These are phyloP conservation scores for Pisolithus marmoratus DNA, from an alignment of 768 basidiomycete genomes.

Conservation along the genomic window DNA sequence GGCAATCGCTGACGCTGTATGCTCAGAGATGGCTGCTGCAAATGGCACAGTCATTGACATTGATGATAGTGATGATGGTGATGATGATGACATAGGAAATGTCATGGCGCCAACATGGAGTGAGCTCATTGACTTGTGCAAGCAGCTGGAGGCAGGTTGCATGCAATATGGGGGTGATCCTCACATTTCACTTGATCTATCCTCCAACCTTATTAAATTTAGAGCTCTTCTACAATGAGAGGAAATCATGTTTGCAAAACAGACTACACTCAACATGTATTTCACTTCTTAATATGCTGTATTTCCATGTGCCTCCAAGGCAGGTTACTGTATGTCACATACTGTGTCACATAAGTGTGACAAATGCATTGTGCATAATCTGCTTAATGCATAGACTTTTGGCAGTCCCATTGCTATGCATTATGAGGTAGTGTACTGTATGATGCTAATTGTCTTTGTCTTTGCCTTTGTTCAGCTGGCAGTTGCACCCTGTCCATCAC, in stretches of 20 bases:
- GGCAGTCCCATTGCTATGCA: neutral
- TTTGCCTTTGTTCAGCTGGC: no score
- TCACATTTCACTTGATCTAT: neutral
- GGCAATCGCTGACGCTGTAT: neutral
- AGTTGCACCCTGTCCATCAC: no score
- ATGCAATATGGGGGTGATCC: conserved; percentile 1
- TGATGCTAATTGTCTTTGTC: no score
- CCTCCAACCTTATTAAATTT: neutral
- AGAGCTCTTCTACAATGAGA: neutral
- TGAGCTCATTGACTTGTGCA: conserved; percentile 1
- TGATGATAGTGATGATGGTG: neutral
- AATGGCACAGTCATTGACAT: conserved; percentile 1
- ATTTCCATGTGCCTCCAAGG: neutral
- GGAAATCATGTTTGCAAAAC: neutral
- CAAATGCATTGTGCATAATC: neutral
- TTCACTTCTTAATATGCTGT: neutral
- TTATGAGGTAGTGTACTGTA: neutral
- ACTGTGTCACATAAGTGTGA: neutral
- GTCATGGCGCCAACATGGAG: neutral
- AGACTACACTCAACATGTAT: neutral
- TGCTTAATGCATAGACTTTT: neutral
- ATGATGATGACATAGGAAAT: neutral
- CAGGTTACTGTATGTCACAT: neutral
- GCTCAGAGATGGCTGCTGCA: neutral
- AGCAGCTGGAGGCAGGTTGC: conserved; percentile 1